Base-by-base conservation (phyloP, 225 moss, liverwort and hornwort species). In the Lunularia cruciata region DNA sequence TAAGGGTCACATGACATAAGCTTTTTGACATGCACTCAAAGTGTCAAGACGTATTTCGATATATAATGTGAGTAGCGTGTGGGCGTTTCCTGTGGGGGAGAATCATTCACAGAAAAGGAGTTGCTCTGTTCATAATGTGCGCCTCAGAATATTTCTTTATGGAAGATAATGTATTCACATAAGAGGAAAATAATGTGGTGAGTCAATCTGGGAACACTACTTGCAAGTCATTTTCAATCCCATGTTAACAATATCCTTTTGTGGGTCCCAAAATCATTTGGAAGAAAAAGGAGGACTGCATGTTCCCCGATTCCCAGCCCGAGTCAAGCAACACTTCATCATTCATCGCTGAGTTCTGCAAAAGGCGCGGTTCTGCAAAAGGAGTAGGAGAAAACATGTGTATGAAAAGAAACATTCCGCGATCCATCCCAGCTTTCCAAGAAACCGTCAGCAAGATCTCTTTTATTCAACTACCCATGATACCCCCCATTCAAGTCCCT, bases 181-280 rank as follows among this genome's bases (percentile, higher is more conserved):
- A 53, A 53, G 0, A 53, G 52, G 13, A 54, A 54, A 54, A 28
- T 54, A 7, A 54, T 23, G n/a, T 54, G 22, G 27, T 54, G 15
- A 54, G 54, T n/a, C 54, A 23, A 54, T 54, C 26, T 11, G 54
- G 54, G 54, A 54, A 27, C 27, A 54, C 22, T 12, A 18, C 12
- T 9, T 54, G 6, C 54, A 54, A 54, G 28, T 54, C 54, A 54
- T 54, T 54, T n/a, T 54, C 54, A 4, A 28, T n/a, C 28, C 54
- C 54, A 25, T 54, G 12, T 27, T 28, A 54, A 27, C 54, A 26
- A 54, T 54, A 54, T 54, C 54, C n/a, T n/a, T 54, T 25, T 54
- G 54, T 54, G 54, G 54, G 54, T 28, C 54, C 54, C 54, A 54
- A 54, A 51, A 54, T 54, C 54, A 54, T 54, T 54, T 54, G 54